Evolutionary conservation across 78 protist genomes (phyloP), one percentile per base, ranked within the genome.

Genomic region (Chrysochromulina tobinii): DNA sequence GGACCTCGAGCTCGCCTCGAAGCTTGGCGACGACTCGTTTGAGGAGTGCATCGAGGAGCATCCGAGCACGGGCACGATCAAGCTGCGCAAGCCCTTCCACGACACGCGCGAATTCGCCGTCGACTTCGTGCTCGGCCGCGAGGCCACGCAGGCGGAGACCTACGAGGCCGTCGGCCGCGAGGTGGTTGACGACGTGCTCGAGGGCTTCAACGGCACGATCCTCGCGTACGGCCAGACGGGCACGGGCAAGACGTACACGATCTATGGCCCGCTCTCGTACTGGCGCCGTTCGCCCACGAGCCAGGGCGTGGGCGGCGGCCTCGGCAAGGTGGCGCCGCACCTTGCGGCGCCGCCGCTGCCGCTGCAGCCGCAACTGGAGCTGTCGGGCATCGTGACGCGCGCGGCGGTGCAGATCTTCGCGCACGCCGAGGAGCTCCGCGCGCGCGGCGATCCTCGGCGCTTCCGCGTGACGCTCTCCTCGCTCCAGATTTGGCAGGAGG

Each of bases 241-340:
- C 64, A 17, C 86, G 1, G 86, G 61, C 50, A 79, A 79, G 86
- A 79, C 86, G 51, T 61, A 53, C 86, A 53, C 86, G n/a, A 51
- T 79, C 50, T 79, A 21, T 9, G 86, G 86, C 20, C 77, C 72
- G 72, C 72, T 66, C n/a, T 20, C 27, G 27, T 66, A 9, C 14
- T 18, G 72, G 27, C 14, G 72, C 72, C 15, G 17, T 8, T 8
- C 72, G 72, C 23, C 27, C 27, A 4, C 27, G 27, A 12, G 64
- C 8, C 64, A 59, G 21, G 8, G 64, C 64, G 64, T 59, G 64
- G 21, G 8, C 64, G 21, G 64, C 64, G 8, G 4, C n/a, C 72
- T 66, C 72, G 14, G n/a, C 8, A 8, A 4, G n/a, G 14, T 20
- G 8, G 27, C 15, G 27, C 23, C 72, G 8, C 25, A 3, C 72